Conservation (phyloP, 192 early-diverging fungal species). For the Umbelopsis sp. region DNA sequence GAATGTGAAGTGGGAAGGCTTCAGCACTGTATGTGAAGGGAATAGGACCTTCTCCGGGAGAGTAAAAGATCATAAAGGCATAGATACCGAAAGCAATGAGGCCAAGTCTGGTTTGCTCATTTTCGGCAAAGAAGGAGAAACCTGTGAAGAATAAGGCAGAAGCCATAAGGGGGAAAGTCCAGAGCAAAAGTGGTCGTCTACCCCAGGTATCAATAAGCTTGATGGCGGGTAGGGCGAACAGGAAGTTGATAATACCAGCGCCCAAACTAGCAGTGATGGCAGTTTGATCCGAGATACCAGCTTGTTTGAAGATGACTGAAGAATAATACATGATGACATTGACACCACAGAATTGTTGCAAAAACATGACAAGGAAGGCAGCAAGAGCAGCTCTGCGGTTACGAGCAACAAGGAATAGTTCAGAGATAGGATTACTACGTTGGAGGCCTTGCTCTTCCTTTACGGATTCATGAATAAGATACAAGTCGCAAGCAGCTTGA, state of each 20-base stretch:
- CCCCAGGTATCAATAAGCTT: conserved; percentile 62
- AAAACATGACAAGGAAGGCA: conserved; percentile 36
- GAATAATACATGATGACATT: conserved; percentile 83
- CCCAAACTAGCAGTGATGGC: conserved; percentile 52
- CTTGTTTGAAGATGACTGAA: conserved; percentile 64
- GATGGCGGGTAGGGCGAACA: conserved; percentile 59
- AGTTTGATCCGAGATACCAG: not conserved
- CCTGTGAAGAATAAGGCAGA: conserved; percentile 58
- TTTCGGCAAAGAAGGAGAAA: conserved; percentile 26
- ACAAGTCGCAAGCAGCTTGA: conserved; percentile 5
- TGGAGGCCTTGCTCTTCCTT: not conserved
- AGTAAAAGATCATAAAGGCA: conserved; percentile 17
- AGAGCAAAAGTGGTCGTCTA: conserved; percentile 65
- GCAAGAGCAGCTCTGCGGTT: conserved; percentile 13
- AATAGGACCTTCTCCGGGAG: conserved; percentile 18
- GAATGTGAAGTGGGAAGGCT: conserved; percentile 18
- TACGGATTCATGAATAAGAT: not conserved
- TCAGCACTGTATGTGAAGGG: conserved; percentile 21
- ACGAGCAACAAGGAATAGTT: conserved; percentile 7
- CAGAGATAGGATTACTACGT: not conserved
- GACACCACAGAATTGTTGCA: conserved; percentile 84
- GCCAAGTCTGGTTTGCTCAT: conserved; percentile 1
- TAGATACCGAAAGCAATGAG: conserved; percentile 15
- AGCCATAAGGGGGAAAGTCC: conserved; percentile 62
- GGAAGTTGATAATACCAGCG: conserved; percentile 55